phyloP scores from a whole-genome alignment of 176 grass and related monocot genomes.

The Avena atlantica region DNA sequence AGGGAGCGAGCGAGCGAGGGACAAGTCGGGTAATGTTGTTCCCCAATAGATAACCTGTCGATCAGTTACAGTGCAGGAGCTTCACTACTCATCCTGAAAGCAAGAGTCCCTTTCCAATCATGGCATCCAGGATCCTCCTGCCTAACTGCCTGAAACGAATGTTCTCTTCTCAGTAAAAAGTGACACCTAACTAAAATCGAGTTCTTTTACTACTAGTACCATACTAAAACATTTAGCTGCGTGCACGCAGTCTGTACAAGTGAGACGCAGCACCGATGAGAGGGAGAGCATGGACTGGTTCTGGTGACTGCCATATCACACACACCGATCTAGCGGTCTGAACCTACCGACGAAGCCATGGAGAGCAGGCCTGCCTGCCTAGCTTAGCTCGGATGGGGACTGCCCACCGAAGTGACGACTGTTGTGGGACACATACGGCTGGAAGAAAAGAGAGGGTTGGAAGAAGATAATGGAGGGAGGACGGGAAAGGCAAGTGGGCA shows the following conservation, averaged over 20 bases:
- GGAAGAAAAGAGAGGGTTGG: background rate
- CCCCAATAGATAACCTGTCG: conserved; percentile 3
- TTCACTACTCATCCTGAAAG: conserved; percentile 1
- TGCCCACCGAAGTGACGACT: conserved; percentile 35
- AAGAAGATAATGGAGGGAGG: background rate
- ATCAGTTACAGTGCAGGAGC: conserved; percentile 9
- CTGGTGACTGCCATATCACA: conserved; percentile 21
- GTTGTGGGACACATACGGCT: background rate
- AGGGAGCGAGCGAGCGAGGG: background rate
- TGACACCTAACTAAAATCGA: background rate
- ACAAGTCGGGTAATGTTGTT: too few species aligned
- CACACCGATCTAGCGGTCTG: background rate
- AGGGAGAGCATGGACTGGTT: conserved; percentile 19
- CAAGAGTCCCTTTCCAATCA: conserved; percentile 19
- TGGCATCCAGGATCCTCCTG: background rate
- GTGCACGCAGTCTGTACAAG: background rate
- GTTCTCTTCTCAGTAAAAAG: background rate
- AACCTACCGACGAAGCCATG: background rate
- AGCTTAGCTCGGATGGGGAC: conserved; percentile 49
- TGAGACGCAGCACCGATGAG: background rate
- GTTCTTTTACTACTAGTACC: background rate
- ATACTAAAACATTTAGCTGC: background rate
- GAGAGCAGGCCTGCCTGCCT: conserved; percentile 38
- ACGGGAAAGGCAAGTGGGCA: conserved; percentile 54
- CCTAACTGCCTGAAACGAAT: background rate